Evolutionary conservation across 768 basidiomycete species (phyloP), one percentile per base, ranked within the genome.

Genomic region (Artomyces pyxidatus): DNA sequence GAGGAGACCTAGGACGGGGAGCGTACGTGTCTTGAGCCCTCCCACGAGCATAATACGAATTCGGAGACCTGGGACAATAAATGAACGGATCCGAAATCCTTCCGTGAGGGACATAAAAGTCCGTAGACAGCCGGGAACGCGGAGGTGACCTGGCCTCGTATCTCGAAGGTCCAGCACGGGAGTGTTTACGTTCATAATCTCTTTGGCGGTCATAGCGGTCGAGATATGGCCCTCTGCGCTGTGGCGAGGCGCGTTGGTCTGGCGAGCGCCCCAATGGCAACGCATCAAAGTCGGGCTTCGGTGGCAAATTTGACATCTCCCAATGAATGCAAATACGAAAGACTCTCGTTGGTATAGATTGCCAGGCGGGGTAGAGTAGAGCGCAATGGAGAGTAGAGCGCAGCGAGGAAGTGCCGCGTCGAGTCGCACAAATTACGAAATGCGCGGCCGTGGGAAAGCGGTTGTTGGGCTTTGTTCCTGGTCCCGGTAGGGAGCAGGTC

Each of bases 201-300:
- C n/a, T n/a, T n/a, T n/a, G n/a, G n/a, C n/a, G 5, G 12, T 17
- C 46, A 43, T 50, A 49, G 27, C 37, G 49, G 47, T 43, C 45
- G 3, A 35, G 51, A 45, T 47, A 59, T 47, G 17, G 58, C 7
- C 45, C 29, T 25, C 42, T 46, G 0, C 52, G 54, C 3, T 46
- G 54, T 14, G 54, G 28, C 0, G 53, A 40, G 37, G 49, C 51
- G 45, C 58, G 58, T 17, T 51, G 49, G 12, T 62, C 62, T 42
- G 61, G 42, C 14, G 59, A 50, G 51, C 51, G 54, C 44, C 59
- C 45, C 14, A 59, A 47, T 22, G 61, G 48, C 19, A 52, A 52
- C 17, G 57, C 52, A 12, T 53, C 58, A 48, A 66, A 66, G 40
- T 66, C 66, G 7, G 66, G 65, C 42, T 63, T 62, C 17, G 63